These are phyloP conservation scores for Aeschynomene evenia DNA, from an alignment of 306 rosid genomes.

Conservation along the genomic window DNA sequence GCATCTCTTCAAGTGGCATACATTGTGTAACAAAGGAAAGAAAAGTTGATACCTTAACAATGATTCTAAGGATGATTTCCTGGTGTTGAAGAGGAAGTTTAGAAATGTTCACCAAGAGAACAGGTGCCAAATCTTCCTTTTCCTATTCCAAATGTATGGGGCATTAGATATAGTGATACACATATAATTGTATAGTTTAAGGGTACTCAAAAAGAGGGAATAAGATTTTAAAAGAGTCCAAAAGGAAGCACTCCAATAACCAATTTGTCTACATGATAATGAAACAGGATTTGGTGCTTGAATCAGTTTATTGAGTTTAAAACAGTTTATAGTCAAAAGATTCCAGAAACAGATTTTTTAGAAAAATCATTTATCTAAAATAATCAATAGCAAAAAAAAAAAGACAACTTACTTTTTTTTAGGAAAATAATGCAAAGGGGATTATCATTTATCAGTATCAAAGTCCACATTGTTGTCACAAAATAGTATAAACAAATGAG, in stretches of 20 bases:
- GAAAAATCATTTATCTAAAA: not conserved
- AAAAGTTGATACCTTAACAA: constrained; percentile 55
- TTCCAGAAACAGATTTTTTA: not conserved
- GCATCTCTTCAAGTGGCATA: not conserved
- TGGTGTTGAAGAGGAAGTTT: constrained; percentile 89
- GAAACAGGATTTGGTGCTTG: not conserved
- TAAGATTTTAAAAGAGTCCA: not conserved
- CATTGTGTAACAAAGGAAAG: constrained; percentile 10
- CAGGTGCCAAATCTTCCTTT: constrained; percentile 77
- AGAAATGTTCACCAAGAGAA: constrained; percentile 70
- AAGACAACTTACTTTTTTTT: not conserved
- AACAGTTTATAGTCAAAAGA: too few species aligned
- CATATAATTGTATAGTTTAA: not conserved
- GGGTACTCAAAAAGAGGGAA: not conserved
- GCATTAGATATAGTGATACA: constrained; percentile 7
- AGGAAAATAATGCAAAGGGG: constrained; percentile 3
- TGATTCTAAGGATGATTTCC: constrained; percentile 78
- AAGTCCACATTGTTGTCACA: not conserved
- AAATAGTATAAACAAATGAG: constrained; percentile 9
- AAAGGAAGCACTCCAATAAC: not conserved
- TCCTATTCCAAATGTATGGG: constrained; percentile 47
- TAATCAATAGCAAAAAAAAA: too few species aligned
- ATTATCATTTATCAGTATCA: constrained; percentile 8
- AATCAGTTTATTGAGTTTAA: not conserved
- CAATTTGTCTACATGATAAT: not conserved